These are phyloP conservation scores for Exophiala dermatitidis DNA, from an alignment of 2,329 filamentous ascomycete species.

Conservation along the genomic window DNA sequence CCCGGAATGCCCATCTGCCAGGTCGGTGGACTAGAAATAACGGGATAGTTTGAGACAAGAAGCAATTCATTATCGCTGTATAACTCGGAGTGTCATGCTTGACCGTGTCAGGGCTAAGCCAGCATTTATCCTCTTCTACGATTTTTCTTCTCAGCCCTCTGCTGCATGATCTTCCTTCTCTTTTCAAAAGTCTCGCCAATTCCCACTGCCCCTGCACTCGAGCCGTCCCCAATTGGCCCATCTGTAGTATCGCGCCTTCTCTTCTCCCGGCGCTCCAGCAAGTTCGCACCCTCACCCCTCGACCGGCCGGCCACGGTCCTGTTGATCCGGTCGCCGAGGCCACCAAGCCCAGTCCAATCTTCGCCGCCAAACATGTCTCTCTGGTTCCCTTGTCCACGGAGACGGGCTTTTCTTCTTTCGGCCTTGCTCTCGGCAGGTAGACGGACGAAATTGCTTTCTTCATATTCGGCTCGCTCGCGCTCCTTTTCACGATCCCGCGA, in stretches of 20 bases:
- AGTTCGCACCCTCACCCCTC: constrained; percentile 47
- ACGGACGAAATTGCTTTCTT: constrained; percentile 86
- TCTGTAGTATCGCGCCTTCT: constrained; percentile 60
- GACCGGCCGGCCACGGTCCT: constrained; percentile 59
- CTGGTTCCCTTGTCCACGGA: constrained; percentile 34
- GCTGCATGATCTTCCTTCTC: constrained; percentile 45
- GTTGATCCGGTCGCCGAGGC: constrained; percentile 80
- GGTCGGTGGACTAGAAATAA: too few species aligned
- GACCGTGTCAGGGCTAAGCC: too few species aligned
- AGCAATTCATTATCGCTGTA: too few species aligned
- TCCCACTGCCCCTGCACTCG: constrained; percentile 47
- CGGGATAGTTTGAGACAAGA: too few species aligned
- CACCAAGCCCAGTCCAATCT: constrained; percentile 80
- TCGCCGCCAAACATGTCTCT: constrained; percentile 74
- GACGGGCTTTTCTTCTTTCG: constrained; percentile 56
- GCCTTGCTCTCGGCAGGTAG: constrained; percentile 84
- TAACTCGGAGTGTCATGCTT: too few species aligned
- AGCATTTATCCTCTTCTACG: constrained; percentile 19
- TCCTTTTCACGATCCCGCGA: constrained; percentile 69
- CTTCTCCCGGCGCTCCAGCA: constrained; percentile 79
- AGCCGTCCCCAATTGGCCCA: constrained; percentile 55
- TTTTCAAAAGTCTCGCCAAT: constrained; percentile 72
- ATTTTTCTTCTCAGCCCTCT: constrained; percentile 30
- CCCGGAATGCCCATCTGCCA: too few species aligned
- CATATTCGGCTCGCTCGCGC: constrained; percentile 72